These are phyloP conservation scores for Pseudogymnoascus sp. DNA, from an alignment of 2,329 filamentous ascomycete genomes.

Conservation along the genomic window DNA sequence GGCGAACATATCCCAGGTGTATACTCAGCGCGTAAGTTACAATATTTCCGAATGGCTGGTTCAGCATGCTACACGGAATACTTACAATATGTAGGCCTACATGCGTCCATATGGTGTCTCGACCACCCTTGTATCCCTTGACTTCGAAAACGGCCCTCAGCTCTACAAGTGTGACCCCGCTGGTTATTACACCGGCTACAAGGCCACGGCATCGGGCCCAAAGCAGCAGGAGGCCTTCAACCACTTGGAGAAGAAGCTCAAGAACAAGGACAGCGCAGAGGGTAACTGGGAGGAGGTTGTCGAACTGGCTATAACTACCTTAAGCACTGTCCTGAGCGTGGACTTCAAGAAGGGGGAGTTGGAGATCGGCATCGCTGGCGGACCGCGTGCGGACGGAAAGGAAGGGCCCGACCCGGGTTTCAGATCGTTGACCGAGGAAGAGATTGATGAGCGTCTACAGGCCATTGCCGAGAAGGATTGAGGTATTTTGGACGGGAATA, in stretches of 20 bases:
- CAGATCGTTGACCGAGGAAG: slow-evolving; percentile 85
- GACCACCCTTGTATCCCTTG: slow-evolving; percentile 87
- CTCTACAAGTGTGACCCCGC: slow-evolving; percentile 98
- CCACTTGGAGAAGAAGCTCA: slow-evolving; percentile 98
- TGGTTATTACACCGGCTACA: slow-evolving; percentile 97
- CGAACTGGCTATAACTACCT: slow-evolving; percentile 86
- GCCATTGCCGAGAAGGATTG: slow-evolving; percentile 98
- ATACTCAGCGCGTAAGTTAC: slow-evolving; percentile 78
- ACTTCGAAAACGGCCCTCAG: slow-evolving; percentile 85
- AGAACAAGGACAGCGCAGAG: slow-evolving; percentile 93
- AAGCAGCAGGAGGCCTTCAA: slow-evolving; percentile 99
- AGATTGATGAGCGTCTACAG: slow-evolving; percentile 97
- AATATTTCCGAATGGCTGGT: slow-evolving; percentile 9
- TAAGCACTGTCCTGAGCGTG: slow-evolving; percentile 94
- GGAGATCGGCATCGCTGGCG: slow-evolving; percentile 94
- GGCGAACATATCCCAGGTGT: slow-evolving; percentile 98
- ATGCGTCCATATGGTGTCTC: slow-evolving; percentile 97
- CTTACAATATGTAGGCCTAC: slow-evolving; percentile 58
- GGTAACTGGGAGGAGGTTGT: slow-evolving; percentile 97
- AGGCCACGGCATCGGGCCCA: slow-evolving; percentile 90
- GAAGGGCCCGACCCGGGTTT: slow-evolving; percentile 74
- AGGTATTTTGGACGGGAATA: slow-evolving; percentile 23
- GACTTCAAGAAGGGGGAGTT: slow-evolving; percentile 99
- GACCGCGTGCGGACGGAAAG: slow-evolving; percentile 71
- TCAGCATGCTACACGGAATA: slow-evolving; percentile 16